Percentiles rank a stretch among this genome's conserved stretches.
Conservation (phyloP, 805 yeast genomes). For the Candida michaelii region DNA sequence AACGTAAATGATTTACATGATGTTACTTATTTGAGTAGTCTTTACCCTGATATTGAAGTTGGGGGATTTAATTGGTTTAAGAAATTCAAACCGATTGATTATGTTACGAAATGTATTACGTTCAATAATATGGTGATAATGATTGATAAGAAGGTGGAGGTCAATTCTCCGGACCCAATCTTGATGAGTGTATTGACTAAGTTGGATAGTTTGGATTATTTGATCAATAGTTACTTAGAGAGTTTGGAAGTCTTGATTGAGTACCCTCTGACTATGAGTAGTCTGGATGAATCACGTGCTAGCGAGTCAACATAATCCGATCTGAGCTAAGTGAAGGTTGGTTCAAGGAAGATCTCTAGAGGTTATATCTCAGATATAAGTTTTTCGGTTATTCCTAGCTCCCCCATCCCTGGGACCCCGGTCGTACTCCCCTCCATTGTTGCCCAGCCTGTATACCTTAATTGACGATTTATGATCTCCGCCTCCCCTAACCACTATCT, state of each 20-base stretch:
- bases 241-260: conserved; percentile 14
- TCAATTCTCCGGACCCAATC: conserved; percentile 67
- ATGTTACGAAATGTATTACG: conserved; percentile 62
- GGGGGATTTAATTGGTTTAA: conserved; percentile 15
- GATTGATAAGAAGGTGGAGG: conserved; percentile 57
- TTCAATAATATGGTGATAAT: conserved; percentile 60
- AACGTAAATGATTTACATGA: conserved; percentile 22
- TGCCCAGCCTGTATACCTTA: no score
- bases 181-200: conserved; percentile 62
- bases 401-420: no score
- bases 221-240: conserved; percentile 34
- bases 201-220: conserved; percentile 58
- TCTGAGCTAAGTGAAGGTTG: neutral
- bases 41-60: conserved; percentile 10
- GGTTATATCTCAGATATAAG: no score
- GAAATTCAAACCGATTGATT: conserved; percentile 43
- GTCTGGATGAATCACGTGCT: no score
- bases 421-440: no score
- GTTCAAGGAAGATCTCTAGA: no score
- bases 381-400: no score
- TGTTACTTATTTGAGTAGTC: conserved; percentile 12
- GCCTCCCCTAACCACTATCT: no score
- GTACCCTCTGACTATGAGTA: neutral
- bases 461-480: no score
- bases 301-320: neutral